Conservation (phyloP, 208 protist species). For the Crithidia bombi region DNA sequence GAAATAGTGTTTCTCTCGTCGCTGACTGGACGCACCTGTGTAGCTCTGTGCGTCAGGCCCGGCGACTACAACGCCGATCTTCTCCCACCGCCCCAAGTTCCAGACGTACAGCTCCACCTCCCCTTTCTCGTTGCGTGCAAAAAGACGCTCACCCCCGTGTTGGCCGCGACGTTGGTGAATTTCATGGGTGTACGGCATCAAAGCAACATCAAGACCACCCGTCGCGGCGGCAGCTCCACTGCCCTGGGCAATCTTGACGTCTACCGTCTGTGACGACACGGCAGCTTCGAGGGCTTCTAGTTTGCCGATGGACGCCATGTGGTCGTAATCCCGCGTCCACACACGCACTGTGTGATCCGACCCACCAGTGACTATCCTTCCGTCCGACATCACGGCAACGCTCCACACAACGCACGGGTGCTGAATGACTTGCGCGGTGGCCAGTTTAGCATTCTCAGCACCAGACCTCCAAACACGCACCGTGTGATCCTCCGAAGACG, state of each 20-base stretch:
- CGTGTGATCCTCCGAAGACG: constrained; percentile 87
- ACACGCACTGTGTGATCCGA: constrained; percentile 89
- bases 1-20: constrained; percentile 67
- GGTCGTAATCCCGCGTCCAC: constrained; percentile 70
- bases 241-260: constrained; percentile 46
- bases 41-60: constrained; percentile 48
- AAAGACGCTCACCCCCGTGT: constrained; percentile 63
- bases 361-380: constrained; percentile 70
- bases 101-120: constrained; percentile 86
- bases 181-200: constrained; percentile 52
- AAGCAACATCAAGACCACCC: constrained; percentile 40
- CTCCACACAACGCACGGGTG: constrained; percentile 92
- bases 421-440: constrained; percentile 73
- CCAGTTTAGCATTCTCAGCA: background rate
- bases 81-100: constrained; percentile 74
- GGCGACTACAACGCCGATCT: constrained; percentile 93
- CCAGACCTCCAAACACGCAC: constrained; percentile 73
- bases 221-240: constrained; percentile 11
- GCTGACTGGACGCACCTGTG: constrained; percentile 31
- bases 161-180: constrained; percentile 39
- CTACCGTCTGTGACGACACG: constrained; percentile 63
- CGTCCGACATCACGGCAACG: constrained; percentile 57
- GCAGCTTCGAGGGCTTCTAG: constrained; percentile 53
- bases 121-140: constrained; percentile 67
- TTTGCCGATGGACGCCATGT: constrained; percentile 72